These are phyloP conservation scores for Aspergillus latus DNA, from an alignment of 2,329 filamentous ascomycete genomes.

Conservation along the genomic window DNA sequence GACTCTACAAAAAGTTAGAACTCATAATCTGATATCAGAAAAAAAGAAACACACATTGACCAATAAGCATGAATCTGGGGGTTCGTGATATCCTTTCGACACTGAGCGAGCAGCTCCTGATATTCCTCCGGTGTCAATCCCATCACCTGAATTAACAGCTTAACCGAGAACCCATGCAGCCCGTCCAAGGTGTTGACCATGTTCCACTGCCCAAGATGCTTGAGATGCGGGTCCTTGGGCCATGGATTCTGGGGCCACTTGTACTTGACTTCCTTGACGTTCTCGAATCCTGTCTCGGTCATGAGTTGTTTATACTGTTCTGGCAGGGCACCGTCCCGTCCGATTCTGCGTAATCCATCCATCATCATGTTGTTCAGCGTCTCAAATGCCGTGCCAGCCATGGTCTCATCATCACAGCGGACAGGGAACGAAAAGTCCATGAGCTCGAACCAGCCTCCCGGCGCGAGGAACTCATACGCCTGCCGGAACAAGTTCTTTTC, in stretches of 20 bases:
- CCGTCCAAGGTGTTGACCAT: constrained; percentile 10
- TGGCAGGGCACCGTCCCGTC: constrained; percentile 22
- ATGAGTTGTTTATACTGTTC: constrained; percentile 19
- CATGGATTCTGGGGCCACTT: constrained; percentile 31
- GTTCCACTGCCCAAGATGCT: constrained; percentile 24
- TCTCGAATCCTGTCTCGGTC: constrained; percentile 27
- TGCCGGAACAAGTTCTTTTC: constrained; percentile 15
- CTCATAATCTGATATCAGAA: not conserved
- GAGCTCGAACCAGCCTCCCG: constrained; percentile 32
- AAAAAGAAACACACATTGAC: constrained; percentile 1
- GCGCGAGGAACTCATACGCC: constrained; percentile 26
- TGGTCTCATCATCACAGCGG: constrained; percentile 29
- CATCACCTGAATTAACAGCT: constrained; percentile 7
- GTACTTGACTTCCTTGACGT: constrained; percentile 22
- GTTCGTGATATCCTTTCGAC: constrained; percentile 6
- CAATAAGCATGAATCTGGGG: constrained; percentile 4
- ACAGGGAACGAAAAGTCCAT: constrained; percentile 23
- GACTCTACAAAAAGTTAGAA: too few relatives aligned
- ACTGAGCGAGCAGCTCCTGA: not conserved
- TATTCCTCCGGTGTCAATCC: constrained; percentile 1
- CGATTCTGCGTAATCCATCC: constrained; percentile 11
- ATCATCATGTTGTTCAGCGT: constrained; percentile 11
- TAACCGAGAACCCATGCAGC: not conserved
- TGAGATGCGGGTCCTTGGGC: constrained; percentile 30
- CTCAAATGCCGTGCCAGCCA: constrained; percentile 17